A percentile compares a stretch with the other conserved stretches of the same genome.
These are phyloP conservation scores for Fraxinus platypoda DNA, from an alignment of 305 asterid species.

Conservation along the genomic window DNA sequence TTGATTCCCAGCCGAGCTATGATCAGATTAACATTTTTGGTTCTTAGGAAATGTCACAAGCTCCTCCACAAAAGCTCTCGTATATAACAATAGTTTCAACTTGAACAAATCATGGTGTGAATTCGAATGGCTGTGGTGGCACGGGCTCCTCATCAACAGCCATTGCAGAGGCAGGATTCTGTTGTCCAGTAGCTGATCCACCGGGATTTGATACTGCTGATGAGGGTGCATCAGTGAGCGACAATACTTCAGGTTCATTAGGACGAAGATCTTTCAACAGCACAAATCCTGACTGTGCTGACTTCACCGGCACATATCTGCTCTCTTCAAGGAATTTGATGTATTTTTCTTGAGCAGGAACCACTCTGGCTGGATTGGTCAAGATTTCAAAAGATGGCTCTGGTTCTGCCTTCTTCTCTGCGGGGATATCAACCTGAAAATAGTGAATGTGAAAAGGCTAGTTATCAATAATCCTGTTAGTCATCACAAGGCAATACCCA, in stretches of 20 bases:
- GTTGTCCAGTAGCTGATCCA: conserved; percentile 59
- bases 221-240: conserved; percentile 84
- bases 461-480: background rate
- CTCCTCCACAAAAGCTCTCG: background rate
- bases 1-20: background rate
- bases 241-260: conserved; percentile 67
- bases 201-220: conserved; percentile 56
- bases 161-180: conserved; percentile 67
- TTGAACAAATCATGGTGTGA: conserved; percentile 50
- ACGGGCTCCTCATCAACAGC: conserved; percentile 95
- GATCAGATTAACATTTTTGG: background rate
- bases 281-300: conserved; percentile 87
- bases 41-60: background rate
- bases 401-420: conserved; percentile 74
- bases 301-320: conserved; percentile 83
- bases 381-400: conserved; percentile 75
- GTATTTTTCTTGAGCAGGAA: conserved; percentile 85
- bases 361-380: conserved; percentile 93
- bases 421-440: conserved; percentile 61
- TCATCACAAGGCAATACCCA: background rate
- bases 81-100: background rate
- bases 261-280: conserved; percentile 81
- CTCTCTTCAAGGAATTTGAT: conserved; percentile 77
- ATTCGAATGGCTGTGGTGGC: conserved; percentile 92
- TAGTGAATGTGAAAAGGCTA: background rate